Evolutionary conservation across 2,329 filamentous ascomycete genomes (phyloP).

Genomic region (Microdochium trichocladiopsis): DNA sequence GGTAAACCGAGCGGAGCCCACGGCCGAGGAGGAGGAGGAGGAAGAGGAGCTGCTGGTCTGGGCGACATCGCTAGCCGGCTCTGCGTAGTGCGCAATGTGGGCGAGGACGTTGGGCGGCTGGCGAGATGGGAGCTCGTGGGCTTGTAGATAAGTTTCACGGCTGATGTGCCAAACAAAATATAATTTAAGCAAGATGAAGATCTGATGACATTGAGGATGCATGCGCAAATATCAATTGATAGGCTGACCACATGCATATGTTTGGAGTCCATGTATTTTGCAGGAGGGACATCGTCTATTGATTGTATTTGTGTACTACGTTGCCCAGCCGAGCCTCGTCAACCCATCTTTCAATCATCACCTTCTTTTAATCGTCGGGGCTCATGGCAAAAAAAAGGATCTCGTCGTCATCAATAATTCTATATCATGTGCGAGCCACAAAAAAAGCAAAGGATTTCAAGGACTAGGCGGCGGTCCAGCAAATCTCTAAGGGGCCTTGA

Average conservation of each 20-base stretch:
- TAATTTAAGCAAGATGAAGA: no score
- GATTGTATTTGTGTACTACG: slow-evolving; percentile 2
- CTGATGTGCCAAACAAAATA: no score
- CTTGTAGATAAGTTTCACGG: neutral
- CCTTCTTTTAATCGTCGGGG: no score
- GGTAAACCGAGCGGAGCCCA: no score
- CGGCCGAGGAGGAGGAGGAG: neutral
- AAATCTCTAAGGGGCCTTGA: slow-evolving; percentile 19
- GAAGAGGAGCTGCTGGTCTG: neutral
- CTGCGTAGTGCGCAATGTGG: slow-evolving; percentile 78
- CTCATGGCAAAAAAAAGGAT: no score
- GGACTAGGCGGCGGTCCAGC: neutral
- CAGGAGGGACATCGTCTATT: slow-evolving; percentile 4
- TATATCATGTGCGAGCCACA: neutral
- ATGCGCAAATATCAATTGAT: no score
- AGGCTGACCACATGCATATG: no score
- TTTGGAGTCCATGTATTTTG: slow-evolving; percentile 2
- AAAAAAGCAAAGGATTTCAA: neutral
- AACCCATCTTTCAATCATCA: no score
- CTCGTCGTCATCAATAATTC: neutral
- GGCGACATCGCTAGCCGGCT: slow-evolving; percentile 35
- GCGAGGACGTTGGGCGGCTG: slow-evolving; percentile 71
- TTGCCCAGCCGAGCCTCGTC: neutral
- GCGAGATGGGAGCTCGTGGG: slow-evolving; percentile 65
- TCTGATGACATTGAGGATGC: no score